These are phyloP conservation scores for Sarocladiaceae sp. DNA, from an alignment of 2,329 filamentous ascomycete genomes.

Conservation along the genomic window DNA sequence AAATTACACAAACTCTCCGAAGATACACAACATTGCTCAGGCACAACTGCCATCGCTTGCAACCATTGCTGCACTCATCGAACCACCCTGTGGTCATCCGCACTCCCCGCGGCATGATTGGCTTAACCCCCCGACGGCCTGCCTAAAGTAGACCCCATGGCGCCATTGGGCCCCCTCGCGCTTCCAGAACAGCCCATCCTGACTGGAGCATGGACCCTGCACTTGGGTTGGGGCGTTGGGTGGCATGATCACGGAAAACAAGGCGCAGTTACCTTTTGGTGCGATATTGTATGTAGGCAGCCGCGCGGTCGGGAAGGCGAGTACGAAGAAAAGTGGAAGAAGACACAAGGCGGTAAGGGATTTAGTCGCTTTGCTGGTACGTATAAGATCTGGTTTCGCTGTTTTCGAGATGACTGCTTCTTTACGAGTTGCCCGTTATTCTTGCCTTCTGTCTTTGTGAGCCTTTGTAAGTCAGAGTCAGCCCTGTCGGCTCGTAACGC, in stretches of 20 bases:
- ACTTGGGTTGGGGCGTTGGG: background rate
- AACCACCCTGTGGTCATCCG: background rate
- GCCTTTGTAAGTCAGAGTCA: too few species aligned
- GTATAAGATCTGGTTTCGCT: too few species aligned
- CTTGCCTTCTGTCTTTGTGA: background rate
- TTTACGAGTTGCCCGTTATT: background rate
- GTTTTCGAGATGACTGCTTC: background rate
- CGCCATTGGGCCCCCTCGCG: background rate
- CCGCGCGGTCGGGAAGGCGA: too few species aligned
- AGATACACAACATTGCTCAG: too few species aligned
- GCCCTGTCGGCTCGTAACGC: background rate
- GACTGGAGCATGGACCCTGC: background rate
- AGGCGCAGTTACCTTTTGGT: too few species aligned
- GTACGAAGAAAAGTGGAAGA: too few species aligned
- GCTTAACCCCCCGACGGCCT: background rate
- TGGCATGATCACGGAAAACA: background rate
- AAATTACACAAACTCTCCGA: too few species aligned
- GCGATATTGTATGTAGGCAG: too few species aligned
- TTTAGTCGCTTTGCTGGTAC: too few species aligned
- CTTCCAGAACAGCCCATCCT: background rate
- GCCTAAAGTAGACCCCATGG: background rate
- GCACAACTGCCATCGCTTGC: too few species aligned
- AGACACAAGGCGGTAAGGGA: too few species aligned
- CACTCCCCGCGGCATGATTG: background rate
- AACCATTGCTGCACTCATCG: conserved; percentile 3